Base-by-base conservation (phyloP, 139 green algal genomes). In the Tetraselmis chui region DNA sequence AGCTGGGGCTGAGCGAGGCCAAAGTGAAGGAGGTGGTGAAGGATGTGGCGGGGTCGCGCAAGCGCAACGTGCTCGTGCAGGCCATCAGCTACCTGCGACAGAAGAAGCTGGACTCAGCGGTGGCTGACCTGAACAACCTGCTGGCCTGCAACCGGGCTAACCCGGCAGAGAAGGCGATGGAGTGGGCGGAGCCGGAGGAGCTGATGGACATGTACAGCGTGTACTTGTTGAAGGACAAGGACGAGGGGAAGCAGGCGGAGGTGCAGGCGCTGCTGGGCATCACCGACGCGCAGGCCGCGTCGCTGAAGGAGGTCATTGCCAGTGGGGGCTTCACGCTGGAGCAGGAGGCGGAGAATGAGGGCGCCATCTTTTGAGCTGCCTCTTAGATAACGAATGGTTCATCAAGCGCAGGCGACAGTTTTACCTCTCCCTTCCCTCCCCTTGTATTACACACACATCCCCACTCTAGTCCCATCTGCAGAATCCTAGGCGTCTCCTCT, bases 151-250 rank as follows among this genome's bases (percentile, higher is more conserved):
- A 79, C 81, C 78, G 85, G 78, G 92, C 90, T 2, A 75, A 90
- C 79, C 93, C 93, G 11, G 87, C 90, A 26, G 86, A 88, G 5
- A 58, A 81, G 59, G 11, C 89, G 31, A 89, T 92, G 67, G 32
- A 89, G 30, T 97, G 93, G 93, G 83, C 80, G 23, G 87, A 92
- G 82, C 30, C 30, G 59, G 89, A 90, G 30, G 95, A 98, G 90
- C 81, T 98, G 78, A 80, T 89, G 76, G 94, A 98, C 80, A 81
- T 98, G n/a, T 98, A 89, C 83, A 85, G 74, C 23, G 76, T 86
- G 11, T 97, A 94, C 86, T 87, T 89, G 30, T n/a, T n/a, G n/a
- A n/a, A n/a, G 78, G 89, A 91, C 30, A 78, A 77, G 25, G 86
- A 89, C 29, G 27, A 78, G 29, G 86, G 74, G 28, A 94, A 91